Evolutionary conservation across 2,329 filamentous ascomycete genomes (phyloP), one percentile per base, ranked within the genome.

Genomic region (Arthrobotrys megalospora): DNA sequence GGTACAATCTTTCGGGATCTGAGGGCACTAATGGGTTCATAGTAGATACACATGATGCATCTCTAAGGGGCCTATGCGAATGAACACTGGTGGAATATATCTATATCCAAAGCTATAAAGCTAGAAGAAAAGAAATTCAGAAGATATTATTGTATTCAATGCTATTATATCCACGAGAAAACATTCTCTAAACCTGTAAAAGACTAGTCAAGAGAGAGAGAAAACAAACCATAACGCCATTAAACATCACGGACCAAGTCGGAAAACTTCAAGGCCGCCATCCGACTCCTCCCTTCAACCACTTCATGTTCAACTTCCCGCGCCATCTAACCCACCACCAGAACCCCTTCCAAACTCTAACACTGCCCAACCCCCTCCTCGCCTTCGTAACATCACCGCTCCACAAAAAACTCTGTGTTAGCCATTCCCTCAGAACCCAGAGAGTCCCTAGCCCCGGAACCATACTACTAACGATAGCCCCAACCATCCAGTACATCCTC

Each of bases 341-440:
- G 24, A 78, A 72, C 50, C 60, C 62, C 76, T 80, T 81, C 67
- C 79, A 80, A 10, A 52, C 14, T 41, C 77, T 80, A 55, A 72
- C 76, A 41, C 45, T 63, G 50, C 43, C 76, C 60, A 80, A 45
- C 19, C 78, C 81, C 14, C 43, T 68, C 67, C 64, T 76, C 21
- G 72, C 80, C 34, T 55, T 64, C 1, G 32, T 55, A 21, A 76
- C 64, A 60, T 80, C 68, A 43, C 19, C 60, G 7, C 66, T 79
- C 67, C 75, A 82, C 41, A 81, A 32, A 55, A 71, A 80, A 16
- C 80, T 80, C 72, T 81, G 80, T 10, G 75, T 77, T 47, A 79
- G 79, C 80, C 80, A 81, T 64, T 80, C 68, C 43, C 69, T 75
- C 24, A 78, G n/a, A 24, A 52, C 69, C 66, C 66, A 72, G 7